Evolutionary conservation across 305 asterid species (phyloP), one percentile per base, ranked within the genome.

Genomic region (Fraxinus nigra): DNA sequence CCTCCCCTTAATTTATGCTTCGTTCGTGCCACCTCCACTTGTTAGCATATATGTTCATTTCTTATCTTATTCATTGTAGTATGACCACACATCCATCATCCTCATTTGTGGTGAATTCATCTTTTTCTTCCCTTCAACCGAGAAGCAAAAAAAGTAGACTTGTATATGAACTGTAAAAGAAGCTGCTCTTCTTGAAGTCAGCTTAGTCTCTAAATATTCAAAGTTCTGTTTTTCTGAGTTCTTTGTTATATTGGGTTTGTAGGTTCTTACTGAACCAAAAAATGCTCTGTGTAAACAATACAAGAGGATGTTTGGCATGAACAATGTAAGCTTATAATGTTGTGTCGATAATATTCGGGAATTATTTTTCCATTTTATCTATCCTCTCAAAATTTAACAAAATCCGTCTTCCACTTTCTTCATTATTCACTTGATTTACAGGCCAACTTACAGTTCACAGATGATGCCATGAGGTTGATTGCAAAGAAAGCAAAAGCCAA

Each of bases 261-360:
- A 93, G 97, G 97, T 93, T 85, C 97, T 93, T 75, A 87, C 87
- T 5, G 87, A 90, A 89, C 97, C 98, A 24, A 93, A 84, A 87
- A 93, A 92, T 88, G 97, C 98, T 81, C 91, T 93, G 5, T 91
- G 92, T 84, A 93, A 93, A 85, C 98, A 93, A 85, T 93, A 92
- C 92, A 91, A 91, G 89, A 90, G 88, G 87, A 90, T 93, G 94
- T 92, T 93, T 86, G 72, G 88, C 85, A 89, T 93, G 93, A 93
- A 89, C 83, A 85, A 87, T 72, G 98, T 92, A 87, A 89, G 94
- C 63, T 83, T 81, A 79, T 84, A 80, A 80, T 78, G 77, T 73
- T 22, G 48, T 32, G 22, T 16, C 30, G 11, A 65, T 61, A 70
- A 26, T 51, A 16, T 81, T 72, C 75, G 8, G 48, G 48, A 74